Base-by-base conservation (phyloP, 257 asterid genomes). In the Solanum ahanhuiri region DNA sequence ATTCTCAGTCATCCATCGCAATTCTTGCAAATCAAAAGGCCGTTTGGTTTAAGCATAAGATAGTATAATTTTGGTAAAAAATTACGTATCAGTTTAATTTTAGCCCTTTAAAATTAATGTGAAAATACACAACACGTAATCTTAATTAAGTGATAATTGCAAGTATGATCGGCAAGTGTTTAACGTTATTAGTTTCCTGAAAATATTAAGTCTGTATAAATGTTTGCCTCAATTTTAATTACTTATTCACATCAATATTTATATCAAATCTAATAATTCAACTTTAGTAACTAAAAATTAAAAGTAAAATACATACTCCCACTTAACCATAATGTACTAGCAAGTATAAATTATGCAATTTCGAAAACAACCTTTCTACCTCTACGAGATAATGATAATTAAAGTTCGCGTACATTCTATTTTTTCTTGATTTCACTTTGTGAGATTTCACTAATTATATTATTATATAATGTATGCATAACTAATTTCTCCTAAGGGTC, bases 321-420 rank as follows among this genome's bases (percentile, higher is more conserved):
- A 67, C 6, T 30, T 25, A 66, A 63, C 5, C 66, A 11, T 66
- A 25, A 23, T 66, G 15, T 25, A 60, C 3, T n/a, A 9, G 5
- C 1, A 9, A n/a, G 70, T n/a, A n/a, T 1, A 63, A 66, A 25
- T 66, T 66, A 11, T 63, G 7, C 17, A 63, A 20, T 58, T 51
- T 51, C 1, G 0, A 51, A 51, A 51, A 51, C 0, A 51, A 51
- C 0, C 0, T 15, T 0, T 51, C 3, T 5, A 1, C 0, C 9
- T 51, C 1, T 14, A 45, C 0, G 60, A 51, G 1, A 14, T 51
- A 51, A 0, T 17, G 8, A 51, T 51, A 51, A 51, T 51, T 51
- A 51, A 51, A 51, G 0, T 51, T 17, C 1, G 0, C 1, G 0
- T 5, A 51, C 0, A 51, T 51, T 51, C 1, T 15, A 5, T 51